phyloP scores from a whole-genome alignment of 192 early-diverging fungal genomes.

The Coemansia nantahalensis region DNA sequence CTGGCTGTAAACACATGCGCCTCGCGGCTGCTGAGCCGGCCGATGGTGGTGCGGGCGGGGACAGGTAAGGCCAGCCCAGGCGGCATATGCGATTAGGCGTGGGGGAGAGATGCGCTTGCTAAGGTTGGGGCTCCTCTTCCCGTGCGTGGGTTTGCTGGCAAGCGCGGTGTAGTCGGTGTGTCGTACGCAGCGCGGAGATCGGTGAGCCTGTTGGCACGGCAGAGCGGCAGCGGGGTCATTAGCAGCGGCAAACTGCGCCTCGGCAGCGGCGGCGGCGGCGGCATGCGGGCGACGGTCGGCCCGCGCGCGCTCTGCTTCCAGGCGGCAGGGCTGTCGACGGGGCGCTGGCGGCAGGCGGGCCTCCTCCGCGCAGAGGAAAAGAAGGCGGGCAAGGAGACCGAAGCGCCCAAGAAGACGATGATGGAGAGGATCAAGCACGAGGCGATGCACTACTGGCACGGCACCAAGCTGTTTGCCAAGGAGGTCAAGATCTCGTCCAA shows the following conservation, averaged over 20 bases:
- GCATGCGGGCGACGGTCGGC: too few species aligned
- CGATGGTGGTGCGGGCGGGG: slow-evolving; percentile 8
- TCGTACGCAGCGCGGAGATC: slow-evolving; percentile 8
- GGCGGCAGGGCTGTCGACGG: slow-evolving; percentile 21
- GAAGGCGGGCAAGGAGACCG: slow-evolving; percentile 2
- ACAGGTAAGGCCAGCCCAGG: slow-evolving; percentile 6
- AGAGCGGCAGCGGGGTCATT: background rate
- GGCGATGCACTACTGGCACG: slow-evolving; percentile 88
- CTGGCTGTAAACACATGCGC: slow-evolving; percentile 3
- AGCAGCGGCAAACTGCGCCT: slow-evolving; percentile 4
- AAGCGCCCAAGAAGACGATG: slow-evolving; percentile 57
- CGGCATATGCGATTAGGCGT: too few species aligned
- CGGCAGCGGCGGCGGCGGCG: slow-evolving; percentile 1
- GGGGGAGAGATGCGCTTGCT: too few species aligned
- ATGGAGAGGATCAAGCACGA: slow-evolving; percentile 85
- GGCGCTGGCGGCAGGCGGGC: slow-evolving; percentile 8
- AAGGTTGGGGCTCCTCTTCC: too few species aligned
- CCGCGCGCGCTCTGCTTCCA: slow-evolving; percentile 29
- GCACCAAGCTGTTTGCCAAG: slow-evolving; percentile 83
- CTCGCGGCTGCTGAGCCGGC: slow-evolving; percentile 1
- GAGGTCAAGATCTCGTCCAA: slow-evolving; percentile 84
- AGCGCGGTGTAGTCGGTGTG: slow-evolving; percentile 5
- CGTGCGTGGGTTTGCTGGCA: too few species aligned
- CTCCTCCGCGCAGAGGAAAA: slow-evolving; percentile 9
- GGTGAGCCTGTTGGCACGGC: background rate